Percentiles rank a stretch among this genome's conserved stretches.
Evolutionary conservation across 1,139 yeast genomes (phyloP).

Genomic region (Debaryomycetaceae sp.): DNA sequence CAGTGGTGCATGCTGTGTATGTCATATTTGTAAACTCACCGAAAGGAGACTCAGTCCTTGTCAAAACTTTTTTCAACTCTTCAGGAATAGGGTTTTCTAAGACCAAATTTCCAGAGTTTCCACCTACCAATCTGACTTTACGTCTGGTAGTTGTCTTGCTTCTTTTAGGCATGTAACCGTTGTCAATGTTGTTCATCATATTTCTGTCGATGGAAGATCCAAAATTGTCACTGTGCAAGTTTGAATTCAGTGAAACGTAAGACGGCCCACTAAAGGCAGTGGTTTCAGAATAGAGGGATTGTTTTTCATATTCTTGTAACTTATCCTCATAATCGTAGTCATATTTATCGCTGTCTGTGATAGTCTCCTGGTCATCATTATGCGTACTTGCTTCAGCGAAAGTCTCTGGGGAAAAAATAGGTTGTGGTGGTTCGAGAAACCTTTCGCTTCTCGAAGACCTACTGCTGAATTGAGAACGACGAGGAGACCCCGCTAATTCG

Average conservation of each 20-base stretch:
- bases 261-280: constrained; percentile 38
- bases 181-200: constrained; percentile 41
- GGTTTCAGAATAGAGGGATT: constrained; percentile 36
- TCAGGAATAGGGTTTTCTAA: constrained; percentile 93
- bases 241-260: constrained; percentile 17
- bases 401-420: constrained; percentile 60
- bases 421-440: constrained; percentile 60
- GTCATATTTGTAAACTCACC: constrained; percentile 95
- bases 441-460: constrained; percentile 44
- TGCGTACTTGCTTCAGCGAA: constrained; percentile 58
- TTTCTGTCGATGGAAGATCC: constrained; percentile 45
- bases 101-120: constrained; percentile 70
- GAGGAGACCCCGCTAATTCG: constrained; percentile 30
- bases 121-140: constrained; percentile 60
- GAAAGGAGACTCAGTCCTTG: constrained; percentile 68
- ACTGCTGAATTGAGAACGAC: constrained; percentile 24
- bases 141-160: constrained; percentile 36
- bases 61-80: constrained; percentile 72
- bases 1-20: constrained; percentile 89
- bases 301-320: constrained; percentile 32
- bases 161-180: constrained; percentile 37
- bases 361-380: constrained; percentile 37
- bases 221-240: constrained; percentile 34
- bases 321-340: constrained; percentile 39
- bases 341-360: constrained; percentile 16